Conservation (phyloP, 805 yeast genomes). For the Candida broadrunensis region DNA sequence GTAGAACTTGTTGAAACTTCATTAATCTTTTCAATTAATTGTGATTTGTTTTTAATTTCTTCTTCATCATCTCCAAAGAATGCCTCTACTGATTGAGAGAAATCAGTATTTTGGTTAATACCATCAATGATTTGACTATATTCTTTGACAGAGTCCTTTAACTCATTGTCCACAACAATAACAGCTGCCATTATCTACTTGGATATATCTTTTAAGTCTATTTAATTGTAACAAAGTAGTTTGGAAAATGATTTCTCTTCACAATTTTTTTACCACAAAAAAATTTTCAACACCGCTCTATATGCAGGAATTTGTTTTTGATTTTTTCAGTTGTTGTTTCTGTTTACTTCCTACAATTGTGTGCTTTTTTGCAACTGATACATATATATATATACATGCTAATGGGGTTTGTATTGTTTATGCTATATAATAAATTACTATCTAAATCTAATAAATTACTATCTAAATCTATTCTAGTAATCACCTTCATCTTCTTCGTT, state of each 20-base stretch:
- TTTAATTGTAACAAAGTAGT: too few species aligned
- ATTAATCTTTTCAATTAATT: slow-evolving; percentile 24
- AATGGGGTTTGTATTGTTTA: too few species aligned
- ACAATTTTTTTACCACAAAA: slow-evolving; percentile 2
- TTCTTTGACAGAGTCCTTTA: slow-evolving; percentile 38
- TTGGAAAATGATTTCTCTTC: too few species aligned
- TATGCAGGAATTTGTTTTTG: background rate
- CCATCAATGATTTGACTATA: slow-evolving; percentile 37
- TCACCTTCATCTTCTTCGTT: slow-evolving; percentile 12
- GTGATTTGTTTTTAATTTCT: slow-evolving; percentile 24
- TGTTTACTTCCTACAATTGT: too few species aligned
- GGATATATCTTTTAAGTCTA: slow-evolving; percentile 1
- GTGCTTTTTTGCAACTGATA: too few species aligned
- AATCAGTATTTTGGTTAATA: slow-evolving; percentile 21
- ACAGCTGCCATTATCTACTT: slow-evolving; percentile 36
- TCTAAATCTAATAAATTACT: too few species aligned
- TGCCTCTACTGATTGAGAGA: slow-evolving; percentile 15
- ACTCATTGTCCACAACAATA: slow-evolving; percentile 41
- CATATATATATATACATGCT: too few species aligned
- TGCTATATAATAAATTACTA: too few species aligned
- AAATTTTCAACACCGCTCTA: slow-evolving; percentile 4
- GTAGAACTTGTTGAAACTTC: slow-evolving; percentile 24
- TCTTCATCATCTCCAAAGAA: slow-evolving; percentile 11
- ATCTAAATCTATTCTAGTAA: background rate
- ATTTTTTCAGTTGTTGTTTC: background rate